These are phyloP conservation scores for Mortierella sp. DNA, from an alignment of 371 early-diverging fungal genomes.

Conservation along the genomic window DNA sequence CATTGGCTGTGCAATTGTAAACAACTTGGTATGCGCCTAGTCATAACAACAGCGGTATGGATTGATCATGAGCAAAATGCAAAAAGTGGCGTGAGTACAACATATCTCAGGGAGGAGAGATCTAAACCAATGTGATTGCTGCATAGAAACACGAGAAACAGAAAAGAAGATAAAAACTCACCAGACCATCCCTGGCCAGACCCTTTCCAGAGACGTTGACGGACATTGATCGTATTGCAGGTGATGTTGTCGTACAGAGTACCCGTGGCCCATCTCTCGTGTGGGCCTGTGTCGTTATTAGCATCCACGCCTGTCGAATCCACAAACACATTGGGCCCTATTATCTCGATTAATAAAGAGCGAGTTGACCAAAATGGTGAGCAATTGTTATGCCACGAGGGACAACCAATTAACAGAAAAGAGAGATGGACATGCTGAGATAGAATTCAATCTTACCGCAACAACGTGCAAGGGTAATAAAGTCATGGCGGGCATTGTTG, in stretches of 20 bases:
- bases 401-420: neutral
- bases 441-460: slow-evolving; percentile 20
- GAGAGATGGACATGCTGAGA: slow-evolving; percentile 8
- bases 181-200: slow-evolving; percentile 42
- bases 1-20: slow-evolving; percentile 31
- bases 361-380: too few species aligned
- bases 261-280: slow-evolving; percentile 44
- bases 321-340: slow-evolving; percentile 38
- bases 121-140: neutral
- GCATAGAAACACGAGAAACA: neutral
- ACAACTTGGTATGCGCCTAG: slow-evolving; percentile 28
- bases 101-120: neutral
- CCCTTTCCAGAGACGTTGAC: slow-evolving; percentile 33
- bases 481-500: slow-evolving; percentile 42
- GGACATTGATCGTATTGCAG: slow-evolving; percentile 30
- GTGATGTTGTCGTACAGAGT: slow-evolving; percentile 37
- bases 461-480: slow-evolving; percentile 30
- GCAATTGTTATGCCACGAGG: slow-evolving; percentile 6
- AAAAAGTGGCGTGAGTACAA: neutral
- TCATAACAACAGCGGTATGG: neutral
- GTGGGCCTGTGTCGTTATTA: slow-evolving; percentile 38
- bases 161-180: slow-evolving; percentile 10
- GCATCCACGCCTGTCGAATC: slow-evolving; percentile 22
- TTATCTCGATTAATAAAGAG: neutral
- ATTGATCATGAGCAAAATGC: neutral